Percentiles rank a stretch among this genome's conserved stretches.
phyloP scores from a whole-genome alignment of 257 asterid species.

The Haberlea rhodopensis region DNA sequence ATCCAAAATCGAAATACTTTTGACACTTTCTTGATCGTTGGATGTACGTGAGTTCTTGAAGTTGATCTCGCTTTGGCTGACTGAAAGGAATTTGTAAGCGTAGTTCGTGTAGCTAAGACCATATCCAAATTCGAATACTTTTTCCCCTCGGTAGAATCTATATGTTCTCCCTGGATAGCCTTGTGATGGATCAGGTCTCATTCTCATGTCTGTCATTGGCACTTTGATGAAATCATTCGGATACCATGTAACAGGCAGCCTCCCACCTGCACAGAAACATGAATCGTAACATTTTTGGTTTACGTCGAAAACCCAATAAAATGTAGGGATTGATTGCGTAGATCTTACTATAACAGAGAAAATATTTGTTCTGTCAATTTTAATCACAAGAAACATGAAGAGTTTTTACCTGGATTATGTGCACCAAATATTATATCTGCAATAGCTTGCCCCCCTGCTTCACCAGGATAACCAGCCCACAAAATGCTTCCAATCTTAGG shows the following conservation, averaged over 20 bases:
- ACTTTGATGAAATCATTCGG: slow-evolving; percentile 54
- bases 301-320: background rate
- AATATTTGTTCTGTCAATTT: background rate
- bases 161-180: slow-evolving; percentile 86
- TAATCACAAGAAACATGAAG: background rate
- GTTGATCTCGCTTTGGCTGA: slow-evolving; percentile 34
- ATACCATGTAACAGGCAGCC: slow-evolving; percentile 72
- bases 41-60: slow-evolving; percentile 22
- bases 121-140: slow-evolving; percentile 60
- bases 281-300: background rate
- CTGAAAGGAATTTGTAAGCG: slow-evolving; percentile 44
- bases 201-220: slow-evolving; percentile 79
- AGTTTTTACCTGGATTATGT: slow-evolving; percentile 59
- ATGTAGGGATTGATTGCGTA: too few relatives aligned
- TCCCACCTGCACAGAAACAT: slow-evolving; percentile 53
- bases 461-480: slow-evolving; percentile 89
- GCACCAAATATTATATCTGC: slow-evolving; percentile 74
- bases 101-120: slow-evolving; percentile 78
- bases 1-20: slow-evolving; percentile 29
- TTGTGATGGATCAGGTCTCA: slow-evolving; percentile 50
- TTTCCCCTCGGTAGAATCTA: slow-evolving; percentile 57
- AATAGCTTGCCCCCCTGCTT: slow-evolving; percentile 67
- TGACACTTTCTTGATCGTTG: background rate
- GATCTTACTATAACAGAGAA: background rate
- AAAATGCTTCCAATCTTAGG: slow-evolving; percentile 57